phyloP scores from a whole-genome alignment of 1,139 yeast genomes.

The Pneumocystis oryctolagi region DNA sequence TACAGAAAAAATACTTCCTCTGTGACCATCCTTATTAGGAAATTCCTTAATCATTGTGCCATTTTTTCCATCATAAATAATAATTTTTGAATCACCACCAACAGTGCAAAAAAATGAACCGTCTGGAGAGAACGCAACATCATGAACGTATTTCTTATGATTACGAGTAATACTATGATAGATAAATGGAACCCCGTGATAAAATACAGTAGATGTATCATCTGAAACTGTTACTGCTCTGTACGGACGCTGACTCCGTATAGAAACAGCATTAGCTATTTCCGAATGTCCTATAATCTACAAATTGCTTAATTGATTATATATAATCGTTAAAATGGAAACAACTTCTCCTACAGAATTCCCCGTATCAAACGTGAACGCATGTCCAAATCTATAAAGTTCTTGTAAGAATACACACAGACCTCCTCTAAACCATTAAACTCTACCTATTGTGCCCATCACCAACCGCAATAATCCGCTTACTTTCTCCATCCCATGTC shows the following conservation, averaged over 20 bases:
- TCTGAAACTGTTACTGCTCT: slow-evolving; percentile 89
- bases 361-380: slow-evolving; percentile 87
- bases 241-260: slow-evolving; percentile 81
- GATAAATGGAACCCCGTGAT: slow-evolving; percentile 87
- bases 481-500: slow-evolving; percentile 85
- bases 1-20: slow-evolving; percentile 68
- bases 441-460: slow-evolving; percentile 61
- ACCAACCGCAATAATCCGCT: slow-evolving; percentile 85
- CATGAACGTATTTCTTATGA: slow-evolving; percentile 67
- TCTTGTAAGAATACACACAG: background rate
- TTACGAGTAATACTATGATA: slow-evolving; percentile 57
- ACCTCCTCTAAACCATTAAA: background rate
- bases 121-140: slow-evolving; percentile 68
- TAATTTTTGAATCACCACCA: slow-evolving; percentile 71
- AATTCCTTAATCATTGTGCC: slow-evolving; percentile 54
- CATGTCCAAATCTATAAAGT: slow-evolving; percentile 49
- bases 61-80: slow-evolving; percentile 70
- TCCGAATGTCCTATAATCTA: slow-evolving; percentile 78
- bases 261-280: slow-evolving; percentile 65
- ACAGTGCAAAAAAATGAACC: slow-evolving; percentile 55
- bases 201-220: slow-evolving; percentile 71
- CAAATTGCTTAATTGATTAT: background rate
- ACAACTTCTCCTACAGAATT: slow-evolving; percentile 77
- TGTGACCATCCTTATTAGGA: slow-evolving; percentile 33
- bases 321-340: too few species aligned